Evolutionary conservation across 345 rosid species (phyloP), one percentile per base, ranked within the genome.

Genomic region (Excoecaria cochinchinensis): DNA sequence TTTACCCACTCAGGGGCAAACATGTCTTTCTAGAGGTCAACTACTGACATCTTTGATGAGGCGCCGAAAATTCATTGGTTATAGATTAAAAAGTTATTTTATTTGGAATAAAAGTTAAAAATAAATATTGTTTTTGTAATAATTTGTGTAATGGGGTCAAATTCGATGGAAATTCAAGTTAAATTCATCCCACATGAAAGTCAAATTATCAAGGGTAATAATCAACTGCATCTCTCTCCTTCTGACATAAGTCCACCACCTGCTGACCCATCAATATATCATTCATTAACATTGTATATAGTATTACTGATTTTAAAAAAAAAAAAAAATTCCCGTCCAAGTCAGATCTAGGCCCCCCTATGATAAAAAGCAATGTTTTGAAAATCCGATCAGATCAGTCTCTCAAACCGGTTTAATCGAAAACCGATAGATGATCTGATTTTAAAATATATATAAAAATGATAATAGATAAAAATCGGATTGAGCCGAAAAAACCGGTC

Each of bases 91-190:
- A 5, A 25, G 6, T 19, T 6, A 16, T 6, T 3, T 12, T 56
- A 56, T n/a, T 9, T 16, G 6, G 2, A 53, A 14, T 53, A 53
- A 4, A 11, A 5, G n/a, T 53, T 19, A 15, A 12, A 63, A 63
- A 63, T 36, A 63, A 63, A 63, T 63, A 36, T 10, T 66, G n/a
- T 55, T 38, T 56, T 53, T 60, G 85, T 79, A 77, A 77, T 80
- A 36, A 44, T 55, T 65, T 53, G 72, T 65, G 75, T 44, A 62
- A 19, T 3, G 36, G 1, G 74, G 89, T 86, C 87, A 89, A 66
- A 88, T 84, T 89, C 83, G 74, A 69, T 58, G 67, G 89, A 88
- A 87, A 89, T 88, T 88, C 86, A 86, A 84, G 83, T 83, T 72
- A 90, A 88, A 90, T 84, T 87, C 92, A 86, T 80, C 76, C 78